Evolutionary conservation across 345 rosid species (phyloP), one percentile per base, ranked within the genome.

Genomic region (Tarenaya hassleriana): DNA sequence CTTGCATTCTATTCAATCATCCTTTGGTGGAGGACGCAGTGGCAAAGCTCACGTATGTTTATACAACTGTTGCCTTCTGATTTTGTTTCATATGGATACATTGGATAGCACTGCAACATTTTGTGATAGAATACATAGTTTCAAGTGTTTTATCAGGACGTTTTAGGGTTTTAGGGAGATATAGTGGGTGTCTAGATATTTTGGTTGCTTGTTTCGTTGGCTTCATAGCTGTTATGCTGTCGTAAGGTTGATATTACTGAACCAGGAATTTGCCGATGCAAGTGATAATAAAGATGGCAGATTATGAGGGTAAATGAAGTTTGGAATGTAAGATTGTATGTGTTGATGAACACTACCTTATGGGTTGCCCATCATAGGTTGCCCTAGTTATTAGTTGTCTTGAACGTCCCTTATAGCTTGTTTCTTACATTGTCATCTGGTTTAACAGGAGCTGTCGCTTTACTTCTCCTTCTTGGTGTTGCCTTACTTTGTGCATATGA

Each of bases 11-110:
- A 94, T 69, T 83, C 99, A 62, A 86, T 94, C 77, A 86, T 94
- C 95, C 91, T 88, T 51, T 88, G 99, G 99, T 94, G 92, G 97
- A 86, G 94, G 77, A 88, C 95, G 7, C 86, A 75, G 59, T 88
- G 98, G 98, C 98, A 92, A 78, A 88, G 97, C 69, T 88, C 98
- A 73, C 83, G 97, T 92, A 88, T 44, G 84, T 63, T 21, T 63
- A 17, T 41, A 33, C 13, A 5, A 9, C 33, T 8, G 3, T 34
- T 41, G 10, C 7, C n/a, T 54, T 43, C 42, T 62, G 21, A 41
- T 66, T 52, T 55, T 17, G 27, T 50, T 43, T 47, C 16, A 33
- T 16, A 29, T 43, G 43, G 40, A 42, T 44, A 3, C 1, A 45
- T 32, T 45, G 17, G 24, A n/a, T n/a, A n/a, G n/a, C n/a, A n/a